Conservation (phyloP, 208 protist species). For the Acanthamoeba castellanii region DNA sequence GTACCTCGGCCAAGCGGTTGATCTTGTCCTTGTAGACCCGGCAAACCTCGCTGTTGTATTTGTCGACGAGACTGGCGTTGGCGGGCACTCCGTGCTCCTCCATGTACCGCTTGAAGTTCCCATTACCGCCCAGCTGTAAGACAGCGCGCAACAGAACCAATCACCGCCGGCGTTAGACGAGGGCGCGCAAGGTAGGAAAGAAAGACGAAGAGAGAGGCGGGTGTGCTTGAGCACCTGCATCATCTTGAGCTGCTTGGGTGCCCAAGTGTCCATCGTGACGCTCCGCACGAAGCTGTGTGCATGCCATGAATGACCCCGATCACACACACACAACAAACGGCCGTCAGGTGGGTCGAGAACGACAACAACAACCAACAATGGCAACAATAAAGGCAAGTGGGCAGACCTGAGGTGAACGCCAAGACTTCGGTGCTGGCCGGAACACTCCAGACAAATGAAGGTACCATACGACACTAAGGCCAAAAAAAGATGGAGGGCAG, state of each 20-base stretch:
- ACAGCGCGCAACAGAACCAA: neutral
- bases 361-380: neutral
- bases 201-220: too few relatives aligned
- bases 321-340: neutral
- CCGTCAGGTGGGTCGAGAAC: neutral
- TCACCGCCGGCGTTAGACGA: too few relatives aligned
- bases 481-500: neutral
- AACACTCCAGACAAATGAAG: conserved; percentile 64
- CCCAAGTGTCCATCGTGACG: conserved; percentile 67
- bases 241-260: conserved; percentile 60
- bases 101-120: conserved; percentile 39
- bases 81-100: conserved; percentile 39
- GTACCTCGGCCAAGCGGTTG: conserved; percentile 22
- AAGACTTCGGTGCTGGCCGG: neutral
- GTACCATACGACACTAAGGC: conserved; percentile 27
- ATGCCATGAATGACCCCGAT: neutral
- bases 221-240: conserved; percentile 1
- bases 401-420: conserved; percentile 53
- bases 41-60: conserved; percentile 61
- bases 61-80: conserved; percentile 25
- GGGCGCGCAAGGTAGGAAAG: neutral
- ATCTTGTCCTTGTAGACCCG: conserved; percentile 56
- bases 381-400: neutral
- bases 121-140: conserved; percentile 20
- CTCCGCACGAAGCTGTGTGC: conserved; percentile 61